Evolutionary conservation across 1,284 basidiomycete genomes (phyloP), one percentile per base, ranked within the genome.

Genomic region (Boletellus deceptivus): DNA sequence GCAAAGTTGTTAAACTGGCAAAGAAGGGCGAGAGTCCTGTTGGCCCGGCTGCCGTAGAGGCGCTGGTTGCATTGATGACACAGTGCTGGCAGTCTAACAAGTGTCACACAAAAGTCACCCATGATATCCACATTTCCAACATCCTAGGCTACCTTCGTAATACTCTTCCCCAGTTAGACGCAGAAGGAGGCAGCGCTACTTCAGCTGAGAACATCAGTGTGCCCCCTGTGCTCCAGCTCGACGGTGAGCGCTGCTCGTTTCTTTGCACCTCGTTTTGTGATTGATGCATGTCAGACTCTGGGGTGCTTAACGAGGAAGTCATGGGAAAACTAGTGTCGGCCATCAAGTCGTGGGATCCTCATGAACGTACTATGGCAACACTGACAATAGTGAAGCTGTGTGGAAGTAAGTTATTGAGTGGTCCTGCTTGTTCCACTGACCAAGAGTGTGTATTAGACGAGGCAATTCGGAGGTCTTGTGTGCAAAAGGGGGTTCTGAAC

Each of bases 101-200:
- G 0, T n/a, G 22, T 24, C 3, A 4, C 1, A 6, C 27, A 27
- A 17, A 36, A 46, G 50, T 47, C 17, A 3, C 24, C 0, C 20
- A 20, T 4, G n/a, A 29, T 36, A 8, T 47, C n/a, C 49, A 4
- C 17, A 24, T 58, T 8, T 24, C 24, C 7, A 55, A 46, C 22
- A 37, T 51, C 8, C 18, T 55, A 22, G 35, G 44, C 4, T 52
- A 55, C 14, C 49, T 57, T 31, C 4, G 10, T 27, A 17, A n/a
- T 24, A 43, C 17, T 4, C 53, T 57, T 8, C 53, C 56, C 40
- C 47, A 16, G 14, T 36, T 58, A 6, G 49, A 57, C 17, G 56
- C 27, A 11, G 56, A 57, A 6, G 35, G n/a, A 24, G 47, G 27
- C 24, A n/a, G n/a, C 6, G 22, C 17, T 1, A 0, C 43, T 35